phyloP scores from a whole-genome alignment of 1,139 yeast species.

The Yamadazyma conglobata region DNA sequence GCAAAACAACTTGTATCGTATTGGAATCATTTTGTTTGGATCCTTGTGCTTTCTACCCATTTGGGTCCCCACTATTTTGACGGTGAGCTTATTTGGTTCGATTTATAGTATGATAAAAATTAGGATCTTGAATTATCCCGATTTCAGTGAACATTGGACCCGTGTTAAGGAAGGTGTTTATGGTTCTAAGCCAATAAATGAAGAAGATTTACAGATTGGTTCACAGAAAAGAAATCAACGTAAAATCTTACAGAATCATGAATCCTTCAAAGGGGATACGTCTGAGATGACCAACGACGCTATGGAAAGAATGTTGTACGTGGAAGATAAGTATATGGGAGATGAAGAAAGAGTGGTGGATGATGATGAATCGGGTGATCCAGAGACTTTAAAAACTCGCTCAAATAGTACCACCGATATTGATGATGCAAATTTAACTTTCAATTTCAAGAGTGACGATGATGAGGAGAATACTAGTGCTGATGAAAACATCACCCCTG shows the following conservation, averaged over 20 bases:
- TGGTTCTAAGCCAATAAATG: slow-evolving; percentile 30
- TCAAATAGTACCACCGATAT: not conserved
- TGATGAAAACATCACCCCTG: slow-evolving; percentile 10
- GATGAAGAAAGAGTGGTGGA: slow-evolving; percentile 15
- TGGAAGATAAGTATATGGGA: slow-evolving; percentile 30
- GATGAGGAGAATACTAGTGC: slow-evolving; percentile 10
- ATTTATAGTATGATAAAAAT: slow-evolving; percentile 36
- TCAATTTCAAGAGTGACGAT: slow-evolving; percentile 12
- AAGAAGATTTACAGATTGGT: slow-evolving; percentile 33
- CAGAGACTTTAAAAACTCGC: slow-evolving; percentile 6
- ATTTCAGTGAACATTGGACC: slow-evolving; percentile 31
- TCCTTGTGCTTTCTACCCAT: slow-evolving; percentile 43
- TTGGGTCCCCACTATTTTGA: slow-evolving; percentile 52
- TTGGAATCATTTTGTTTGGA: slow-evolving; percentile 27
- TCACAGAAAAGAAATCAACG: slow-evolving; percentile 29
- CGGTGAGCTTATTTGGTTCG: slow-evolving; percentile 36
- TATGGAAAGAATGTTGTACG: slow-evolving; percentile 38
- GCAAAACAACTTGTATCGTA: slow-evolving; percentile 25
- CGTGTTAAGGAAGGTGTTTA: slow-evolving; percentile 32
- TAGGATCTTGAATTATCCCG: slow-evolving; percentile 22
- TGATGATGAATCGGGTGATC: slow-evolving; percentile 16
- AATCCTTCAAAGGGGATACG: slow-evolving; percentile 43
- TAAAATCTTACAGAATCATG: slow-evolving; percentile 25
- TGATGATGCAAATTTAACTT: slow-evolving; percentile 8
- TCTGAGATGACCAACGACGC: slow-evolving; percentile 36